These are phyloP conservation scores for Torulaspora franciscae DNA, from an alignment of 805 yeast species.

Conservation along the genomic window DNA sequence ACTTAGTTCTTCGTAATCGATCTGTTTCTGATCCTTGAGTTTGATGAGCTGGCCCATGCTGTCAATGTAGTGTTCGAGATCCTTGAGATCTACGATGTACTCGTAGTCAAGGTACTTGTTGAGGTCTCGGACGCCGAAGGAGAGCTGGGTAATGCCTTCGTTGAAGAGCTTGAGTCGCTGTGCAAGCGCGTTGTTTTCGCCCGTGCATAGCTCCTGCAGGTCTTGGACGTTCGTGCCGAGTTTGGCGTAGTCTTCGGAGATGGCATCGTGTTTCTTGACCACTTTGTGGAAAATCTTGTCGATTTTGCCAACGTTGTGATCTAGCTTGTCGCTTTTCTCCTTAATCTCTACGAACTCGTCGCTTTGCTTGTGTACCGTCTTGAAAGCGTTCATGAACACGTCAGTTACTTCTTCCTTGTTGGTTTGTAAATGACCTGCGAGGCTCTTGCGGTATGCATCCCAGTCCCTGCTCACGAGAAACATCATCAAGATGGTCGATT, in stretches of 20 bases:
- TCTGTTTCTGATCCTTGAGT: constrained; percentile 82
- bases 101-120: constrained; percentile 63
- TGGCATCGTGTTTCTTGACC: constrained; percentile 63
- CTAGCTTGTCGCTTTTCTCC: constrained; percentile 76
- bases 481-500: constrained; percentile 51
- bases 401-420: constrained; percentile 75
- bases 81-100: constrained; percentile 76
- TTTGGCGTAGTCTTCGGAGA: constrained; percentile 66
- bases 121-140: constrained; percentile 41
- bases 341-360: constrained; percentile 78
- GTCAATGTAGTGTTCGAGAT: constrained; percentile 74
- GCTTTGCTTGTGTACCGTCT: constrained; percentile 60
- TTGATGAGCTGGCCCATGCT: constrained; percentile 66
- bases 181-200: constrained; percentile 25
- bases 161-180: constrained; percentile 43
- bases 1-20: constrained; percentile 81
- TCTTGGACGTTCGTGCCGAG: constrained; percentile 67
- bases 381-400: constrained; percentile 88
- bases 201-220: constrained; percentile 55
- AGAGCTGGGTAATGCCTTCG: constrained; percentile 43
- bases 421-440: constrained; percentile 24
- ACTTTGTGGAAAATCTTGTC: constrained; percentile 75
- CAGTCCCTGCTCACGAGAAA: constrained; percentile 33
- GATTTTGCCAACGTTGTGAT: constrained; percentile 72
- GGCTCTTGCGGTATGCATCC: constrained; percentile 32